Conservation (phyloP, 2,329 filamentous ascomycete genomes). For the Phoma sp. region DNA sequence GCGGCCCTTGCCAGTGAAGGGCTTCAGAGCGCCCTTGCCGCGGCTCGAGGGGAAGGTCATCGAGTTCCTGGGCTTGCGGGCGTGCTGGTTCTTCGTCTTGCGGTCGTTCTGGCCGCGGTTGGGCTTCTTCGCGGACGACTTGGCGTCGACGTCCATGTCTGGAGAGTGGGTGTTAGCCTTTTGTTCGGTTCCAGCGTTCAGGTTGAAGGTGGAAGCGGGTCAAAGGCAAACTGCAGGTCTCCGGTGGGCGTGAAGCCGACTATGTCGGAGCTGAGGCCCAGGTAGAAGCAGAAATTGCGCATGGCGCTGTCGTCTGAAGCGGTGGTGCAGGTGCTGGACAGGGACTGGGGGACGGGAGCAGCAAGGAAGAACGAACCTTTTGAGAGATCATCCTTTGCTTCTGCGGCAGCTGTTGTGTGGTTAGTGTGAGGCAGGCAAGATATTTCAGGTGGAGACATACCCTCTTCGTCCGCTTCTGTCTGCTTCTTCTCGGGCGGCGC, state of each 20-base stretch:
- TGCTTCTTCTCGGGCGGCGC: slow-evolving; percentile 44
- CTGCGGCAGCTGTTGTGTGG: slow-evolving; percentile 16
- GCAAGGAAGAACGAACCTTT: slow-evolving; percentile 44
- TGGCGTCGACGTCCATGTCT: slow-evolving; percentile 51
- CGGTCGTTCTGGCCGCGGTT: slow-evolving; percentile 32
- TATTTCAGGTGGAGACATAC: slow-evolving; percentile 20
- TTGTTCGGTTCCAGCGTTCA: slow-evolving; percentile 34
- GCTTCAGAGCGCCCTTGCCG: slow-evolving; percentile 46
- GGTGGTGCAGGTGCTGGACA: slow-evolving; percentile 22
- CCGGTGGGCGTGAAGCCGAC: slow-evolving; percentile 47
- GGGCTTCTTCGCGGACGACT: slow-evolving; percentile 40
- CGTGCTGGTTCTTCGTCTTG: slow-evolving; percentile 45
- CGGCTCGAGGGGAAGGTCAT: slow-evolving; percentile 46
- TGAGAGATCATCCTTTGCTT: slow-evolving; percentile 35
- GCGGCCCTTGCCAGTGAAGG: slow-evolving; percentile 36
- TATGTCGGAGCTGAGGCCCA: slow-evolving; percentile 50
- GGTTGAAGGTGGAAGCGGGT: slow-evolving; percentile 41
- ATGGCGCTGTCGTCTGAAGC: slow-evolving; percentile 29
- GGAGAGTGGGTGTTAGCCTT: slow-evolving; percentile 40
- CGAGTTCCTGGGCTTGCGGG: slow-evolving; percentile 48
- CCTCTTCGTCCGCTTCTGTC: slow-evolving; percentile 56
- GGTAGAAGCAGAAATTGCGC: slow-evolving; percentile 45
- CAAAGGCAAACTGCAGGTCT: slow-evolving; percentile 47
- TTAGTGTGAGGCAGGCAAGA: slow-evolving; percentile 2
- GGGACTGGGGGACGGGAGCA: slow-evolving; percentile 35